Evolutionary conservation across 352 stramenopile genomes (phyloP), one percentile per base, ranked within the genome.

Genomic region (Phytophthora kernoviae): DNA sequence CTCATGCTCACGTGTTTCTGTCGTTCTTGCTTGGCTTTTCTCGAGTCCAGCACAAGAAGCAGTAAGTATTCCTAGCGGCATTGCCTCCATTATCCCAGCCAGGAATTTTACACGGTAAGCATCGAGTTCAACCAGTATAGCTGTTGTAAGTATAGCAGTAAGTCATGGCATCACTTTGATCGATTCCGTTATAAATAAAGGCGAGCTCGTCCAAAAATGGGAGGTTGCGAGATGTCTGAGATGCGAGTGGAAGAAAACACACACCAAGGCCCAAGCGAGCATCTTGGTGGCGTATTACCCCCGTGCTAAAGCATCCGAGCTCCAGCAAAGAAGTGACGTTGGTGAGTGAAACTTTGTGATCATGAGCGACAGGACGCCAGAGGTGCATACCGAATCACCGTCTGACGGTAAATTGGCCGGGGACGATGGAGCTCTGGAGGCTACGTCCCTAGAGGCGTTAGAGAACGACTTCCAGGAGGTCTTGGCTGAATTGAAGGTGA

Each of bases 401-500:
- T 26, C 55, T 46, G 74, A 80, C 9, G 59, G 50, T 52, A 88
- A 88, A 50, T 37, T 88, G 12, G 59, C 82, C 15, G 73, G 72
- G 7, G 77, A 89, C 45, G 73, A 76, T 58, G 62, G 71, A 1
- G 75, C 59, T 11, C 61, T 90, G 34, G 77, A 89, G 22, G 65
- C 77, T 12, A 81, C 80, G 12, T 87, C 78, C 20, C 70, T 92
- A 5, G 94, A 98, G 56, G 75, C 87, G 20, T 64, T 98, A 1
- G 94, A 98, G 70, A 92, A 84, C 33, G 94, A 98, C 62, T 98
- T 98, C 57, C 90, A 93, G 56, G 82, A 96, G 66, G 94, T 98
- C 15, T 71, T 98, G 32, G 68, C 79, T 5, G 91, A 98, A 53
- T 71, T 98, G 86, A 94, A 36, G 90, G 90, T 6, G 94, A 98